Conservation (phyloP, 2,329 filamentous ascomycete species). For the Penicillium occitanis region DNA sequence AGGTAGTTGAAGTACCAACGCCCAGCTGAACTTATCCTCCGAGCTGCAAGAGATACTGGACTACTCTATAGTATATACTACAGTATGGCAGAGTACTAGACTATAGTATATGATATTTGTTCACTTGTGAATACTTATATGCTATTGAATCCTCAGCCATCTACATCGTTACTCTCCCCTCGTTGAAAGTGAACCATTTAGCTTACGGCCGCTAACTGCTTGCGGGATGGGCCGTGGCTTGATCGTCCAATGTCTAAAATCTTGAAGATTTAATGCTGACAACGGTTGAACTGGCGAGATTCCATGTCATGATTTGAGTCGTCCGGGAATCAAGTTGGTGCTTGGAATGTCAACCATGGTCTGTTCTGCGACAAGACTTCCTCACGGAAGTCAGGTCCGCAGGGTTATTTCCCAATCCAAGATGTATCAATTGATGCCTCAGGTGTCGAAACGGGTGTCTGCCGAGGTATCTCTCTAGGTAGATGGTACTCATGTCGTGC, state of each 20-base stretch:
- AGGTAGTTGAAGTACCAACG: background rate
- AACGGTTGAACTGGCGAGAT: background rate
- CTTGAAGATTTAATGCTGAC: background rate
- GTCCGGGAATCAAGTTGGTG: background rate
- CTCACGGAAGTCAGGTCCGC: background rate
- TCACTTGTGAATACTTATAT: background rate
- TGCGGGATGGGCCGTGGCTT: background rate
- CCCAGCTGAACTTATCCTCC: background rate
- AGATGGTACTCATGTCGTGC: background rate
- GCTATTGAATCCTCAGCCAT: no score
- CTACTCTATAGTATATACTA: no score
- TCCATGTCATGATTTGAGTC: background rate
- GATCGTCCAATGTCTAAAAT: background rate
- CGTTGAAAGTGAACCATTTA: background rate
- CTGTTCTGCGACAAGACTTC: background rate
- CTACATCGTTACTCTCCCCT: background rate
- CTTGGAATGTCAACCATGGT: background rate
- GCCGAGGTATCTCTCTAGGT: background rate
- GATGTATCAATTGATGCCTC: background rate
- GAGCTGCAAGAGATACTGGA: background rate
- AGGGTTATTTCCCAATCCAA: background rate
- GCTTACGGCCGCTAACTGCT: constrained; percentile 6
- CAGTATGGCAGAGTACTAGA: no score
- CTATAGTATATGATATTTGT: no score
- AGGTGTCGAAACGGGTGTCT: background rate